Base-by-base conservation (phyloP, 2,329 filamentous ascomycete genomes). In the Monosporascus sp. region DNA sequence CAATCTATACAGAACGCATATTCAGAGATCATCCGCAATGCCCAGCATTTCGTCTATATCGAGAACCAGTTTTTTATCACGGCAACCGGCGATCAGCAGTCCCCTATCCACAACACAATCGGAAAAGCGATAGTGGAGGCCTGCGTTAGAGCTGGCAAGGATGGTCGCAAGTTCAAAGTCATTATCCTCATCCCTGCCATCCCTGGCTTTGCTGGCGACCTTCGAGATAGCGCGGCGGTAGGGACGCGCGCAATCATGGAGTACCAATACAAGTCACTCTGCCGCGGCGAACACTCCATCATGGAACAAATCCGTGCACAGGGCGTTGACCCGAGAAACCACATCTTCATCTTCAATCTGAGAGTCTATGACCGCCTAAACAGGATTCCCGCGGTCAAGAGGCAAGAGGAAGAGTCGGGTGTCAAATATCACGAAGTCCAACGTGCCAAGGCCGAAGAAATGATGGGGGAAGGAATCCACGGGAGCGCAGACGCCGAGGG, bases 11-110 rank as follows among this genome's bases (percentile, higher is more conserved):
- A 94, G 61, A 95, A 91, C 62, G 90, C 91, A 0, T 96, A 96
- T 68, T 79, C 78, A 54, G 90, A 96, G 58, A 75, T 95, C 31
- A 97, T 97, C 63, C 78, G 86, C 49, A 90, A 89, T 50, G 93
- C 93, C 0, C 76, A 97, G 71, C 93, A 97, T 68, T 97, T 85
- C 62, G 88, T 99, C 24, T 99, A 97, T 74, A 96, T 99, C 56
- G 94, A 99, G 70, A 97, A 97, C 65, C 94, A 99, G 65, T 97
- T 97, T 75, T 99, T 97, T 78, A 97, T 95, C 67, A 95, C 91
- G 1, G 89, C 94, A 0, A 97, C 93, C 0, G 91, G 91, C 8
- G 86, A 94, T n/a, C 72, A 96, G 37, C 92, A 97, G 68, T 74
- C 78, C 1, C 93, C 93, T 0, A 84, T 97, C 24, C 85, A 91